Base-by-base conservation (phyloP, 495 filamentous ascomycete species). In the Penicillium pancosmium region DNA sequence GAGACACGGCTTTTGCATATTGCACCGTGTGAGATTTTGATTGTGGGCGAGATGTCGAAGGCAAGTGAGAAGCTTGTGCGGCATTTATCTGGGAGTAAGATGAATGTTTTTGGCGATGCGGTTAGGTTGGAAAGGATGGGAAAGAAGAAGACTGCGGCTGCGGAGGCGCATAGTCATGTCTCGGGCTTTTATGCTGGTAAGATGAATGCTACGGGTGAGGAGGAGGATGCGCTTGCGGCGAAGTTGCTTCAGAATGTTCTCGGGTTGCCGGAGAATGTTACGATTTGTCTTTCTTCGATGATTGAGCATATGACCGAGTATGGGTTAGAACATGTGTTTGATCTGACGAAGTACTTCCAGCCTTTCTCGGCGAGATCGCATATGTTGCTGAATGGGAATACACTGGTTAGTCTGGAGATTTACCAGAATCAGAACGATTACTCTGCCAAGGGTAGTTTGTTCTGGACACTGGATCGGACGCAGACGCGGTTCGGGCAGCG, bases 351-450 rank as follows among this genome's bases (percentile, higher is more conserved):
- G 61, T 96, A 98, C 68, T 99, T 99, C 73, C 90, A 98, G 67
- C 90, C 93, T 0, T 99, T 99, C 73, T 96, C 90, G 65, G 90
- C 93, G 2, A 81, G 94, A 27, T 92, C 93, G 13, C 92, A 97
- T 64, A 98, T 99, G 94, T 79, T 98, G 4, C 80, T 99, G 58
- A 97, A 96, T 65, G 94, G 93, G 16, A 99, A 97, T 55, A 99
- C 92, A 0, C 68, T 99, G 36, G 91, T 92, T 13, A 96, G 91
- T 66, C 80, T 99, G 13, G 94, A 99, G 70, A 90, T 99, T 2
- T 99, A 97, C 70, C 87, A 93, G 27, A 99, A 99, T 60, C 86
- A 92, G 60, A 98, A 94, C 0, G 93, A 99, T 67, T 82, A 93
- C 54, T 83, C 84, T 0, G 84, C 87, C 46, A 95, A 90, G 63